Evolutionary conservation across 441 rosid species (phyloP), one percentile per base, ranked within the genome.

Genomic region (Euphorbia corollata): DNA sequence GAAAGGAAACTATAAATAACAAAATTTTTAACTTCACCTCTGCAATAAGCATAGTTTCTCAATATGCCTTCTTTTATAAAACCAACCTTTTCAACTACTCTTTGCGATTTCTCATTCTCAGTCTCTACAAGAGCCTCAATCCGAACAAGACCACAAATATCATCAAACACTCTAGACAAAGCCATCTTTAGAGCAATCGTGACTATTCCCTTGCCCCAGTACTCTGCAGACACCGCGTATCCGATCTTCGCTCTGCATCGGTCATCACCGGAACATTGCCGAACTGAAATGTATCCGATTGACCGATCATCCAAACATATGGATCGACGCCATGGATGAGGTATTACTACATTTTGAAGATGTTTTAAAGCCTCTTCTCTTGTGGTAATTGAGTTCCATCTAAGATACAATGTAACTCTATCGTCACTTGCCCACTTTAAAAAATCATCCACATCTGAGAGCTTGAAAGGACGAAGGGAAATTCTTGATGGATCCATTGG

Each of bases 81-180:
- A 68, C 90, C 87, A 65, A 68, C 83, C 71, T 83, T 86, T 73
- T 82, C 87, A 58, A 83, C 39, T 18, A 83, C 84, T 64, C 79
- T 80, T 43, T 78, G 87, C 15, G 70, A 64, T 32, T 79, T 79
- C 8, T 13, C 54, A 15, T 89, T 84, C 61, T 84, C 86, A 12
- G 4, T 9, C 19, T n/a, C 16, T 27, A 19, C 11, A 83, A 81
- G 67, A 47, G 88, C 96, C 57, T 85, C 80, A n/a, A 85, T 8
- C 75, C 91, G 83, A 47, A 79, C 78, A 68, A 86, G 27, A 18
- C 51, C 81, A 10, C 76, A 76, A 2, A 82, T 64, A 5, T 73
- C 80, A 0, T 59, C 27, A 10, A 80, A 82, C 48, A 59, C 83
- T 7, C 6, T n/a, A 8, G 56, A 15, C 66, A 75, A 62, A 6